Base-by-base conservation (phyloP, 306 rosid species). In the Trifolium fragiferum region DNA sequence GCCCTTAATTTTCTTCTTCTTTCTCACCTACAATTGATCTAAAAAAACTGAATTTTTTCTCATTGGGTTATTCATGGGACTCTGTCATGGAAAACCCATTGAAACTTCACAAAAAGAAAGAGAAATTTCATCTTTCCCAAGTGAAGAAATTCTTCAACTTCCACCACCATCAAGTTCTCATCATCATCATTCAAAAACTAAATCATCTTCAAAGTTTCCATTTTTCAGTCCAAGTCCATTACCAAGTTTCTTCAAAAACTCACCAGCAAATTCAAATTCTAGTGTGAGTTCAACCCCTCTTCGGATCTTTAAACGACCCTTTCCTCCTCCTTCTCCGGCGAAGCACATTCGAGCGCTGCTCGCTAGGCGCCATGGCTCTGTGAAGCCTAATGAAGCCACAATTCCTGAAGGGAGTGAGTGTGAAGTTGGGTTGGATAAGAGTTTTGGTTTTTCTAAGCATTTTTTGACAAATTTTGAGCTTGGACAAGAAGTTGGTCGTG, bases 261-360 rank as follows among this genome's bases (percentile, higher is more conserved):
- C 98, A 16, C 97, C 97, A 4, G 91, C 96, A 38, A 82, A 66
- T 80, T 41, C 71, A 4, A 30, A 30, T 30, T 30, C 33, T 3
- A 87, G 92, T 38, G 90, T 84, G 57, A 82, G 83, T 61, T 90
- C 96, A 38, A 90, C 98, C 0, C 98, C 98, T 38, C 51, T 86
- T 72, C 79, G 89, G 7, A 67, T 90, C 73, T 86, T 87, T 76
- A 86, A 82, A 70, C 85, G 94, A n/a, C 96, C 98, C 6, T 92
- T 92, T 53, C 98, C 98, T 1, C 98, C 98, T 32, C 98, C 98
- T 10, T 92, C 98, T 1, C 98, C 98, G 25, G 98, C 96, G 0
- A 92, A 92, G 85, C 98, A 92, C 85, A 92, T 92, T 66, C 84
- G 90, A 57, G 94, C 96, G 4, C 43, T 92, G 74, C 87, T 92